These are phyloP conservation scores for Zelonia costaricensis DNA, from an alignment of 208 protist genomes.

Conservation along the genomic window DNA sequence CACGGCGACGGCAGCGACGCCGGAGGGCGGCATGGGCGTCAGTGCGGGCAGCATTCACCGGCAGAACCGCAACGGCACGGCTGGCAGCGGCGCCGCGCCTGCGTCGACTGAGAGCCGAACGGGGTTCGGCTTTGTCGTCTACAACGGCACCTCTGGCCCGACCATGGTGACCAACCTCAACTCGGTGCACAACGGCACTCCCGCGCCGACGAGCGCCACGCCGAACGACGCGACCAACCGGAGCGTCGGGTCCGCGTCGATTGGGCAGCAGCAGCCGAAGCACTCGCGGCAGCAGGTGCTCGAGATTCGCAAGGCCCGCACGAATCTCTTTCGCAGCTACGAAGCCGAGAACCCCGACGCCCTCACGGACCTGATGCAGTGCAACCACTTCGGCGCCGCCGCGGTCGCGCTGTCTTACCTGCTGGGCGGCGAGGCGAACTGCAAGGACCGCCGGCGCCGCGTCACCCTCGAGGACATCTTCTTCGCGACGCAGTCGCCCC, in stretches of 20 bases:
- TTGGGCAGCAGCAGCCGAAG: slow-evolving; percentile 35
- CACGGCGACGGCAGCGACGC: slow-evolving; percentile 6
- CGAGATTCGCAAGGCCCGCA: slow-evolving; percentile 67
- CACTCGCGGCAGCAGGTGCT: slow-evolving; percentile 75
- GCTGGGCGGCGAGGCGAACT: slow-evolving; percentile 65
- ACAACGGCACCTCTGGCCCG: slow-evolving; percentile 9
- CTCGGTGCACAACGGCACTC: neutral
- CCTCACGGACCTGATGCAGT: slow-evolving; percentile 47
- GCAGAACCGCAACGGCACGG: slow-evolving; percentile 12
- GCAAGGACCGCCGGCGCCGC: slow-evolving; percentile 69
- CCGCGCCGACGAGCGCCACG: slow-evolving; percentile 3
- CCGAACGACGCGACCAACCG: slow-evolving; percentile 22
- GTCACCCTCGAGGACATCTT: slow-evolving; percentile 92
- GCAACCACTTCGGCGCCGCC: slow-evolving; percentile 76
- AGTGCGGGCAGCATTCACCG: slow-evolving; percentile 27
- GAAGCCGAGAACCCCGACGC: slow-evolving; percentile 52
- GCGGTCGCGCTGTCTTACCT: slow-evolving; percentile 81
- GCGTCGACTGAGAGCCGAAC: slow-evolving; percentile 16
- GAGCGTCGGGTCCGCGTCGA: slow-evolving; percentile 32
- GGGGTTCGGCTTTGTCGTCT: slow-evolving; percentile 28
- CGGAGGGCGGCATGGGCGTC: slow-evolving; percentile 25
- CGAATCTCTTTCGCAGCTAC: slow-evolving; percentile 78
- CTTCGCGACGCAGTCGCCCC: slow-evolving; percentile 86
- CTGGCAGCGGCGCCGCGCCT: neutral
- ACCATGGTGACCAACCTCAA: slow-evolving; percentile 12